These are phyloP conservation scores for Mariannaea sp. DNA, from an alignment of 2,329 filamentous ascomycete species.

Conservation along the genomic window DNA sequence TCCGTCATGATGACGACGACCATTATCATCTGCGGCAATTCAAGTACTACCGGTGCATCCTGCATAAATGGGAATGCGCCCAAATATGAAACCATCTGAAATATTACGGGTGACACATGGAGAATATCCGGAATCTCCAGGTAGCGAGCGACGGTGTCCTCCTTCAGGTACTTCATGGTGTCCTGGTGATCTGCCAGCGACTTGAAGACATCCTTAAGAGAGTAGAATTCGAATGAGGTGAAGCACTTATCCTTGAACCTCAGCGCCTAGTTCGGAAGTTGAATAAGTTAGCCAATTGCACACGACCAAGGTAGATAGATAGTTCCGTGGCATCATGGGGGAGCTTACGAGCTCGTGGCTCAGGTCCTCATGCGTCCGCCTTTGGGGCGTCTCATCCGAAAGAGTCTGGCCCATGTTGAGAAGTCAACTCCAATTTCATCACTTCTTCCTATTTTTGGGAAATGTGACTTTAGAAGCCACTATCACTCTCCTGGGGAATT, in stretches of 20 bases:
- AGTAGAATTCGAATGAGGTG: constrained; percentile 72
- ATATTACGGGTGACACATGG: constrained; percentile 68
- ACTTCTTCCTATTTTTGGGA: constrained; percentile 21
- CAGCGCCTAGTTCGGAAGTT: constrained; percentile 51
- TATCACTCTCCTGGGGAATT: constrained; percentile 1
- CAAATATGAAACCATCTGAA: constrained; percentile 72
- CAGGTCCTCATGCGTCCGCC: constrained; percentile 57
- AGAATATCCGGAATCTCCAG: constrained; percentile 75
- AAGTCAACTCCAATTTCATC: constrained; percentile 30
- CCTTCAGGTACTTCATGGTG: constrained; percentile 68
- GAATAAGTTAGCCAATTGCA: constrained; percentile 22
- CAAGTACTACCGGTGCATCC: constrained; percentile 71
- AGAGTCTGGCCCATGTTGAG: constrained; percentile 57
- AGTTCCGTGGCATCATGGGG: constrained; percentile 18
- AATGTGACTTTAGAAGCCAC: background rate
- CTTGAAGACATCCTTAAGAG: constrained; percentile 73
- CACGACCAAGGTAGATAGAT: background rate
- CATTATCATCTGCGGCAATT: constrained; percentile 72
- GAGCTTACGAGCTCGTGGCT: constrained; percentile 54
- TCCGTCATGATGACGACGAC: constrained; percentile 75
- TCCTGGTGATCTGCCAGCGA: constrained; percentile 69
- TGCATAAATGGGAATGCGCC: constrained; percentile 75
- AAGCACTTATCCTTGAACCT: constrained; percentile 73
- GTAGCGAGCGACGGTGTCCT: constrained; percentile 70
- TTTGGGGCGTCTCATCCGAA: constrained; percentile 51